These are phyloP conservation scores for Penicillium cinerascens DNA, from an alignment of 495 filamentous ascomycete genomes.

Conservation along the genomic window DNA sequence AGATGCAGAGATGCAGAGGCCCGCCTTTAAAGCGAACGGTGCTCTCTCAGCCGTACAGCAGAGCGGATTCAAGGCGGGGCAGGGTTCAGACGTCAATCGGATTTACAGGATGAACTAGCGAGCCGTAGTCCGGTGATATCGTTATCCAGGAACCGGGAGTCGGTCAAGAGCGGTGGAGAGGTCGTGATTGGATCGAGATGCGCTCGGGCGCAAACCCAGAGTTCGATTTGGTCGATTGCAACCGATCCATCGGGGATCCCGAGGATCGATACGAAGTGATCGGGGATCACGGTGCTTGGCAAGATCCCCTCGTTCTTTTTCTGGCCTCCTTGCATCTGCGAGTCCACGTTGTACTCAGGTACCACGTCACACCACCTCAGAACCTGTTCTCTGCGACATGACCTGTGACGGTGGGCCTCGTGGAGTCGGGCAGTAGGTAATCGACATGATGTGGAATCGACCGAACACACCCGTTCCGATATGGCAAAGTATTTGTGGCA, in stretches of 20 bases:
- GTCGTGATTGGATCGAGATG: neutral
- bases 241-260: conserved; percentile 16
- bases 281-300: neutral
- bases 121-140: neutral
- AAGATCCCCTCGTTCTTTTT: conserved; percentile 2
- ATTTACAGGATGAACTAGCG: neutral
- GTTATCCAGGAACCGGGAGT: neutral
- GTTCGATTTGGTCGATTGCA: conserved; percentile 3
- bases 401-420: neutral
- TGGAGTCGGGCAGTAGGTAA: neutral
- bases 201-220: neutral
- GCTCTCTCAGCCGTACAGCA: conserved; percentile 9
- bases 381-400: neutral
- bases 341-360: conserved; percentile 10
- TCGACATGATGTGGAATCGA: neutral
- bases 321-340: conserved; percentile 3
- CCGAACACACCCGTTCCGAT: conserved; percentile 9
- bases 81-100: neutral
- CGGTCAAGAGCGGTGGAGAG: neutral
- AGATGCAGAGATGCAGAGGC: conserved; percentile 3
- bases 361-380: neutral
- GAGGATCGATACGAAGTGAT: neutral
- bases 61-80: neutral
- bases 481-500: neutral
- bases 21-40: conserved; percentile 5